Evolutionary conservation across 139 green algal species (phyloP), one percentile per base, ranked within the genome.

Genomic region (Chlorella vulgaris): DNA sequence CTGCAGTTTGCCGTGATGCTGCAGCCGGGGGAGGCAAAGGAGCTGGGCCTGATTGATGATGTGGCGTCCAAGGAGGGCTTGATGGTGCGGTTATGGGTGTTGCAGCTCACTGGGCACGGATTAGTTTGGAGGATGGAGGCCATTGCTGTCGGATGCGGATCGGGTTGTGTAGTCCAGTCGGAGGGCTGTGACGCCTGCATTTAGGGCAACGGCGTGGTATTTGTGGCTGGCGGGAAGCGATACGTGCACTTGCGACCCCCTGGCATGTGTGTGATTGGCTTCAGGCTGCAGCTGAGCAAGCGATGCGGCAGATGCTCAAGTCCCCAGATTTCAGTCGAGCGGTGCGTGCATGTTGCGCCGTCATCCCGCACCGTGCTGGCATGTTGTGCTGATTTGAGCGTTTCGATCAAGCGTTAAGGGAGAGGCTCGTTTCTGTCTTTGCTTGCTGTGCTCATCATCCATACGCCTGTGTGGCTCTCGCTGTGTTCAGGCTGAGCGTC

Each of bases 1-100:
- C 84, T 96, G 89, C 76, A 81, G 62, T 82, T 84, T 58, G 83
- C 83, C 3, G 36, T 51, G 38, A 74, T 92, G 80, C 29, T 90
- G 21, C 58, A 42, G 24, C 83, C 89, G 15, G 51, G 67, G 29
- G 81, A 93, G 74, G 93, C 93, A 0, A 70, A 90, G 62, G 39
- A 71, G 47, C 33, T 96, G 35, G 93, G 93, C 0, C 74, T 98
- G 8, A 84, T 98, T 1, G 91, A 97, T 74, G 86, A 91, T 33
- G 42, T 97, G 0, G 91, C 93, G 7, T 5, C 85, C 1, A 87
- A 87, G 29, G 84, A 86, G 1, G 39, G 90, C 53, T 81, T 97
- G 53, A 36, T 92, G 39, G 43, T 76, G 77, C 35, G 7, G 8
- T 8, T 33, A 21, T 58, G 36, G 36, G 4, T 75, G 68, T 13